Evolutionary conservation across 2,329 filamentous ascomycete genomes (phyloP).

Genomic region (Lachnellula hyalina): DNA sequence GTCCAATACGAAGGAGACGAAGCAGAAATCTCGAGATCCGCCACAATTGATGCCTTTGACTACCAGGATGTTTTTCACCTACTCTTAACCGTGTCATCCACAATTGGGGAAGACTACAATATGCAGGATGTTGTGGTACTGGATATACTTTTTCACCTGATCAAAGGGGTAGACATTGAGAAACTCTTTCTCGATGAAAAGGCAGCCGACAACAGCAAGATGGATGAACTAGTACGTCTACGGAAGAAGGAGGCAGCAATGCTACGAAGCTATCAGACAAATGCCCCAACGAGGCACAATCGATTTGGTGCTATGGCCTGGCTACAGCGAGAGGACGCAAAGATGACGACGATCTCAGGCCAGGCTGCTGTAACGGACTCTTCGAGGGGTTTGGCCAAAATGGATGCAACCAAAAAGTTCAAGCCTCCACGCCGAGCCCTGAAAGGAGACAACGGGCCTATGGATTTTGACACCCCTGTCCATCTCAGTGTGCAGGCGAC

Average conservation of each 20-base stretch:
- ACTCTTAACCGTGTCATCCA: conserved; percentile 80
- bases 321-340: conserved; percentile 82
- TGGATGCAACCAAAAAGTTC: conserved; percentile 88
- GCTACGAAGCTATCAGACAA: conserved; percentile 69
- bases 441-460: conserved; percentile 57
- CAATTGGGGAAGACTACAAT: conserved; percentile 89
- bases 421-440: conserved; percentile 66
- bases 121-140: conserved; percentile 84
- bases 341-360: conserved; percentile 80
- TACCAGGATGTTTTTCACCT: conserved; percentile 86
- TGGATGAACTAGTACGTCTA: conserved; percentile 66
- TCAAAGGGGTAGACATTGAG: conserved; percentile 81
- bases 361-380: conserved; percentile 76
- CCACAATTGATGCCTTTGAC: conserved; percentile 82
- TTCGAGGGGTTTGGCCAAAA: conserved; percentile 71
- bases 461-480: conserved; percentile 71
- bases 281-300: conserved; percentile 81
- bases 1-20: conserved; percentile 81
- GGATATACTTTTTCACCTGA: conserved; percentile 85
- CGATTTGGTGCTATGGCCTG: conserved; percentile 97
- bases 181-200: conserved; percentile 81
- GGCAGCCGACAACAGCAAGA: conserved; percentile 62
- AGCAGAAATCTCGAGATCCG: conserved; percentile 79
- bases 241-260: conserved; percentile 82
- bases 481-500: conserved; percentile 68